Evolutionary conservation across 441 rosid species (phyloP), one percentile per base, ranked within the genome.

Genomic region (Codiaeum variegatum): DNA sequence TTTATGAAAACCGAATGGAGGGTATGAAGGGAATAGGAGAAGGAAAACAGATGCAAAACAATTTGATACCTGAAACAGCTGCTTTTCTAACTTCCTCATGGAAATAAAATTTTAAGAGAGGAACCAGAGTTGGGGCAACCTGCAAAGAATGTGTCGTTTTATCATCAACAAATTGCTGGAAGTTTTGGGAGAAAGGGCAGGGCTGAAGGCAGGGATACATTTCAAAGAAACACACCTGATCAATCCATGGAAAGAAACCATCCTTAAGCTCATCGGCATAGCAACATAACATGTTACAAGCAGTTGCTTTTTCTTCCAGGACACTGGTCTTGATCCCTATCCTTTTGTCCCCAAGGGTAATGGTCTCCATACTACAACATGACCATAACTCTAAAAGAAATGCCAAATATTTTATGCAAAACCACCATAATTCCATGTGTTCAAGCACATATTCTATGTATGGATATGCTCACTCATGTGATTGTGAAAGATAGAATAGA

Each of bases 51-150:
- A 75, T n/a, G 61, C 49, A 63, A 38, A 24, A 31, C 47, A 51
- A 44, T 56, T 66, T 59, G 32, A 63, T 85, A 96, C 99, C 99
- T 87, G 99, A 96, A 81, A 96, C 98, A 76, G 99, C 99, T 73
- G 99, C 99, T 88, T 93, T 96, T 85, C 99, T 96, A 69, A 96
- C 99, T 83, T 96, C 99, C 73, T 96, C 99, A 40, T 96, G 99
- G 81, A 96, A 96, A 84, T 96, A 96, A 83, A 96, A 96, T 82
- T 96, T 96, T 72, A 96, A 91, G 68, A 96, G 91, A 42, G 99
- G 99, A 76, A 96, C 99, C 60, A 96, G 71, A 38, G 90, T 96
- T 60, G 93, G 97, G 66, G 98, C 97, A 80, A 96, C 99, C 99
- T 96, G 82, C 28, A 76, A 31, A 54, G 70, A 11, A 75, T 59